These are phyloP conservation scores for Salix brachista DNA, from an alignment of 345 rosid species.

Conservation along the genomic window DNA sequence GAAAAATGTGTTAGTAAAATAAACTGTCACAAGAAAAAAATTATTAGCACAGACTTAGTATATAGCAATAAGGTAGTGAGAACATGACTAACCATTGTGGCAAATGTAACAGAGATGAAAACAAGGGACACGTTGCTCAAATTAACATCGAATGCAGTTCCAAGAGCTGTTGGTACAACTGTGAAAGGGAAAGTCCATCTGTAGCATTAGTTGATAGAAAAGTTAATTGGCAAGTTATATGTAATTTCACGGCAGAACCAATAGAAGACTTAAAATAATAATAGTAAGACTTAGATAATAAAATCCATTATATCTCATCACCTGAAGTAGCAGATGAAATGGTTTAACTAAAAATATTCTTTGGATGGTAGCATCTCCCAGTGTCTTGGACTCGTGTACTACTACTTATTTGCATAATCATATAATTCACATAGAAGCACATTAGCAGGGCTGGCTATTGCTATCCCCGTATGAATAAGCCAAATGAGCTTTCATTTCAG, in stretches of 20 bases:
- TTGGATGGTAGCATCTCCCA: not conserved
- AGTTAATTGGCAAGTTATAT: conserved; percentile 38
- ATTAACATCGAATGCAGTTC: conserved; percentile 94
- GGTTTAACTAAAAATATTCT: not conserved
- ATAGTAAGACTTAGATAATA: not conserved
- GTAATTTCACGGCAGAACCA: conserved; percentile 9
- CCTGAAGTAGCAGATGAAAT: not conserved
- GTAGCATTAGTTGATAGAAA: conserved; percentile 70
- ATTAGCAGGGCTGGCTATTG: not conserved
- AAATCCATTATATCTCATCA: not conserved
- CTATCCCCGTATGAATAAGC: not conserved
- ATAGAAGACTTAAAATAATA: not conserved
- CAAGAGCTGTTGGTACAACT: conserved; percentile 99
- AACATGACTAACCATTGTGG: conserved; percentile 79
- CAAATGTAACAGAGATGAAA: conserved; percentile 96
- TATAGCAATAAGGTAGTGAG: conserved; percentile 4
- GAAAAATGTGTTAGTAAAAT: conserved; percentile 12
- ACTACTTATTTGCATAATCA: not conserved
- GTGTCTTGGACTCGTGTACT: not conserved
- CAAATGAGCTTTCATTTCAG: not conserved
- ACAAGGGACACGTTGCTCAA: conserved; percentile 97
- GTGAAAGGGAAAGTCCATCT: conserved; percentile 84
- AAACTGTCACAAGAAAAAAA: conserved; percentile 1
- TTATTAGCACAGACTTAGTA: conserved; percentile 9
- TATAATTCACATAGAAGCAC: not conserved